A percentile compares a stretch with the other conserved stretches of the same genome.
Evolutionary conservation across 768 basidiomycete species (phyloP).

Genomic region (Lentinula sp.): DNA sequence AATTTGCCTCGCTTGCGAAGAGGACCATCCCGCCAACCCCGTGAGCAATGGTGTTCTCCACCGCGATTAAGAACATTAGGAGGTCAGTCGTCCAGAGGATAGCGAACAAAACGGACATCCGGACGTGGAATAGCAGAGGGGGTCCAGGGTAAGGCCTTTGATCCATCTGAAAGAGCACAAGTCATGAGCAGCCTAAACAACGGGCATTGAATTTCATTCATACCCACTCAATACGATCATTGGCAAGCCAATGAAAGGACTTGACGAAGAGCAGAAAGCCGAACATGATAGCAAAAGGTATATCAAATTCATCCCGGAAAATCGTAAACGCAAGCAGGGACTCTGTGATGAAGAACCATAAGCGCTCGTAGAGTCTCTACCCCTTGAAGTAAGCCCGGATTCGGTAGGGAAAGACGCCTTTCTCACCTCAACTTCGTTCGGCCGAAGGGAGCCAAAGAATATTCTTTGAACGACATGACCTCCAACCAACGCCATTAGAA

Average conservation of each 20-base stretch:
- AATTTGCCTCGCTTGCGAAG: slow-evolving; percentile 85
- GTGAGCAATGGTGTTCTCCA: slow-evolving; percentile 72
- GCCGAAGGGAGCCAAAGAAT: slow-evolving; percentile 86
- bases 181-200: slow-evolving; percentile 8
- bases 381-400: background rate
- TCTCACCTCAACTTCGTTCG: slow-evolving; percentile 88
- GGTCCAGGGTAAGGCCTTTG: slow-evolving; percentile 88
- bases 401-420: background rate
- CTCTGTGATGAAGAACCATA: slow-evolving; percentile 98
- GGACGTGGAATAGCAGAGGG: slow-evolving; percentile 74
- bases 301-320: slow-evolving; percentile 92
- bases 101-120: slow-evolving; percentile 69
- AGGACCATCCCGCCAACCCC: slow-evolving; percentile 90
- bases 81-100: slow-evolving; percentile 74
- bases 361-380: slow-evolving; percentile 90
- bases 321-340: slow-evolving; percentile 95
- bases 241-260: slow-evolving; percentile 96
- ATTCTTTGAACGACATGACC: slow-evolving; percentile 78
- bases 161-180: slow-evolving; percentile 70
- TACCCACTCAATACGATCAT: slow-evolving; percentile 96
- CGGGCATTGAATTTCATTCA: slow-evolving; percentile 6
- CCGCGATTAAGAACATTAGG: slow-evolving; percentile 71
- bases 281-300: slow-evolving; percentile 91
- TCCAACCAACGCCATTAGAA: slow-evolving; percentile 68
- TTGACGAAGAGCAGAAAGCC: slow-evolving; percentile 92